These are phyloP conservation scores for Hyphopichia pseudoburtonii DNA, from an alignment of 1,139 yeast species.

Conservation along the genomic window DNA sequence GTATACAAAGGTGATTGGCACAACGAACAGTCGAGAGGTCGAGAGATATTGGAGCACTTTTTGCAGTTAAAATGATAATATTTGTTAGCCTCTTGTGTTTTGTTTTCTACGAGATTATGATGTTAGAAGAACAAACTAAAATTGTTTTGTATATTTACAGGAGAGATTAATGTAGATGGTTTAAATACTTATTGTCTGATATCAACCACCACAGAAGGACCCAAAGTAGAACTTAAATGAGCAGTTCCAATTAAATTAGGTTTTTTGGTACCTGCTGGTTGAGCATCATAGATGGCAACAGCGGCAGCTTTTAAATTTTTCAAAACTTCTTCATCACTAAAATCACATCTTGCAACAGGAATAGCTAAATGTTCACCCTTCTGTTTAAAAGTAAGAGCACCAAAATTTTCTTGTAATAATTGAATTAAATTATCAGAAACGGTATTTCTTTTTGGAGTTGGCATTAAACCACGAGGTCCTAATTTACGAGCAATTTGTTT, in stretches of 20 bases:
- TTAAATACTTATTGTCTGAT: conserved; percentile 25
- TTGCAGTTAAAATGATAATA: too few species aligned
- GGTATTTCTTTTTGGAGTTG: conserved; percentile 82
- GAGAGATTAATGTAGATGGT: not conserved
- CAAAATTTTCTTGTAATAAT: conserved; percentile 56
- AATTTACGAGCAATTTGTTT: conserved; percentile 69
- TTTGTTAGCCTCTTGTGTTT: too few species aligned
- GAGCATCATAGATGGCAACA: conserved; percentile 59
- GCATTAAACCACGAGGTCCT: conserved; percentile 92
- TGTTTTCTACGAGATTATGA: too few species aligned
- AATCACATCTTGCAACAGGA: conserved; percentile 77
- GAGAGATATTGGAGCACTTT: too few species aligned
- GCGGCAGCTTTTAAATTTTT: conserved; percentile 72
- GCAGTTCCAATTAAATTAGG: conserved; percentile 74
- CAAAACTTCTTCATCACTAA: conserved; percentile 74
- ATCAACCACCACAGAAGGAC: conserved; percentile 79
- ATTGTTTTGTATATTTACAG: too few species aligned
- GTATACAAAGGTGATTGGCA: too few species aligned
- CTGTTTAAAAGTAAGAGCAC: conserved; percentile 75
- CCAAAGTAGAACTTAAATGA: conserved; percentile 66
- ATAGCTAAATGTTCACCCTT: conserved; percentile 58
- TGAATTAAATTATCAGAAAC: conserved; percentile 58
- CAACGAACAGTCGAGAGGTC: too few species aligned
- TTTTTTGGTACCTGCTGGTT: conserved; percentile 59
- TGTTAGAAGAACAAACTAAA: not conserved